A percentile compares a stretch with the other conserved stretches of the same genome.
Conservation (phyloP, 768 basidiomycete genomes). For the Tulasnella sp. region DNA sequence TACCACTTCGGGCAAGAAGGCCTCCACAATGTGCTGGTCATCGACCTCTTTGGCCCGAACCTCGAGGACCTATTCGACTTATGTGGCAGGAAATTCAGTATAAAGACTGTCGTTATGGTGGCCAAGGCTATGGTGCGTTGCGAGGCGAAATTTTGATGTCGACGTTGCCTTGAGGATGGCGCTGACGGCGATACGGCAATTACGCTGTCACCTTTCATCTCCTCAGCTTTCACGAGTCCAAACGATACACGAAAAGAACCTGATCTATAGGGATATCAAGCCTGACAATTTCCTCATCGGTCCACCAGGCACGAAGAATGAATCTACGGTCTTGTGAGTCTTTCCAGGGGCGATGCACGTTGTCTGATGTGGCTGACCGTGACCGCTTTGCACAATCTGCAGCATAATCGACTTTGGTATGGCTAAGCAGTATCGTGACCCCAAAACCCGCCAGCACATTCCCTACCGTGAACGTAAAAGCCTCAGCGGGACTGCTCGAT, state of each 20-base stretch:
- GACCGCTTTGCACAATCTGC: conserved; percentile 32
- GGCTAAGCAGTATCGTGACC: conserved; percentile 99
- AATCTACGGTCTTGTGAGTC: conserved; percentile 77
- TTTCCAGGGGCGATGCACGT: conserved; percentile 6
- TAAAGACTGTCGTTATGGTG: conserved; percentile 99
- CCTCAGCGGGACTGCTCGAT: conserved; percentile 91
- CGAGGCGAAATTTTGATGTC: background rate
- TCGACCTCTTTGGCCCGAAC: conserved; percentile 94
- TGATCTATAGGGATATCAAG: conserved; percentile 97
- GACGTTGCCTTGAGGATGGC: background rate
- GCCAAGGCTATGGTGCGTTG: conserved; percentile 77
- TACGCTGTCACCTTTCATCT: background rate
- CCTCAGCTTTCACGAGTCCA: conserved; percentile 89
- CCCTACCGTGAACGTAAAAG: conserved; percentile 99
- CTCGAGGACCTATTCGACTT: conserved; percentile 98
- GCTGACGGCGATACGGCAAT: background rate
- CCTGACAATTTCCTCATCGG: conserved; percentile 99
- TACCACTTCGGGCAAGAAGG: conserved; percentile 99
- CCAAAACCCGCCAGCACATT: conserved; percentile 95
- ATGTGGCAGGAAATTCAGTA: conserved; percentile 95
- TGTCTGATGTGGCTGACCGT: background rate
- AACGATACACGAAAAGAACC: conserved; percentile 95
- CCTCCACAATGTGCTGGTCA: conserved; percentile 96
- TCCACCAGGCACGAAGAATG: conserved; percentile 83
- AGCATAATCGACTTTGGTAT: conserved; percentile 85